Percentiles rank a stretch among this genome's conserved stretches.
Conservation (phyloP, 352 stramenopile genomes). For the Pythium vanterpoolii region DNA sequence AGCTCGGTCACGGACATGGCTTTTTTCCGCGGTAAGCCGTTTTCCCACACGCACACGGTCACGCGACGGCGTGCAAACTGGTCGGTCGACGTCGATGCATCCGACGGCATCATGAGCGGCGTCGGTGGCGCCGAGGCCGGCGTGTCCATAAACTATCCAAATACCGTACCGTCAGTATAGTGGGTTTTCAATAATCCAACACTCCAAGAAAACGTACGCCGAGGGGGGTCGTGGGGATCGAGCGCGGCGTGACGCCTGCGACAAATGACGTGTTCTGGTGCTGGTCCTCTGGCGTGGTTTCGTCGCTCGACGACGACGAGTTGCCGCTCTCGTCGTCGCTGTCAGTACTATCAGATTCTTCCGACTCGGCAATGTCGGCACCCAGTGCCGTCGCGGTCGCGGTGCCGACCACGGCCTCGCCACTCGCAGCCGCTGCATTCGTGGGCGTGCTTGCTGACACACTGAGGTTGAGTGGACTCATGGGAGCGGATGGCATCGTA, state of each 20-base stretch:
- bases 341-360: slow-evolving; percentile 74
- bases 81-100: slow-evolving; percentile 14
- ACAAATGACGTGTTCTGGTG: slow-evolving; percentile 7
- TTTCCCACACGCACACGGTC: slow-evolving; percentile 77
- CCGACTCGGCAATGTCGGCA: slow-evolving; percentile 63
- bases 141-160: slow-evolving; percentile 17
- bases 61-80: slow-evolving; percentile 60
- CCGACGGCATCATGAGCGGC: slow-evolving; percentile 7
- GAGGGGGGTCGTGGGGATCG: slow-evolving; percentile 15
- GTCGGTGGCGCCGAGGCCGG: slow-evolving; percentile 11
- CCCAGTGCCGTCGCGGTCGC: slow-evolving; percentile 37
- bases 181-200: too few relatives aligned
- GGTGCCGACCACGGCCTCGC: slow-evolving; percentile 5
- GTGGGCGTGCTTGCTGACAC: background rate
- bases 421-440: background rate
- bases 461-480: slow-evolving; percentile 3
- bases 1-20: slow-evolving; percentile 82
- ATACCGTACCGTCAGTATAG: too few relatives aligned
- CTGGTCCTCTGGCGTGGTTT: slow-evolving; percentile 35
- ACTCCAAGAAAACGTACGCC: slow-evolving; percentile 19
- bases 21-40: slow-evolving; percentile 58
- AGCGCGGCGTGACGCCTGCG: slow-evolving; percentile 10
- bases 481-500: background rate
- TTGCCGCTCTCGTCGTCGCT: slow-evolving; percentile 76
- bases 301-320: slow-evolving; percentile 71